Base-by-base conservation (phyloP, 1,284 basidiomycete species). In the Microbotryum intermedium region DNA sequence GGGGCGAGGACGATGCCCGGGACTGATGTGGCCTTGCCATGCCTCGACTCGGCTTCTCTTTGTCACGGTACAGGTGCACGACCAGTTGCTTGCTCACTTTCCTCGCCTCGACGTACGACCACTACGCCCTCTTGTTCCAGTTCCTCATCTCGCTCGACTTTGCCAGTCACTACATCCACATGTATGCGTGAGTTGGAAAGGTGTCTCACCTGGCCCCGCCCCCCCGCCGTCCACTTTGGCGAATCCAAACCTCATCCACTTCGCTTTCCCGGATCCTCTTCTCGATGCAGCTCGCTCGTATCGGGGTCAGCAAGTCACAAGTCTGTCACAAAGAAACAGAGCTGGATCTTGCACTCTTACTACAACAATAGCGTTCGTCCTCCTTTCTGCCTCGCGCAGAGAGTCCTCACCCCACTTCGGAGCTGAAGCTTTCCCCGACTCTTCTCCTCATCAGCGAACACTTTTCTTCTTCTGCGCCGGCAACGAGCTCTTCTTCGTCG, bases 121-220 rank as follows among this genome's bases (percentile, higher is more conserved):
- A 78, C 39, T 88, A 80, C 68, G 88, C 92, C 3, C 78, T 95
- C 55, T 72, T 86, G 54, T 97, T 98, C 80, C 92, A 97, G 76
- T 87, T 88, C 75, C 84, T 99, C 64, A 97, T 99, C 76, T 84
- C 93, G 0, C 84, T 99, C 65, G 95, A 99, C 77, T 99, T 99
- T 75, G 87, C 87, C 67, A 94, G 90, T 71, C 94, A 99, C 76
- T 99, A 97, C 78, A 97, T 99, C 83, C 95, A 98, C 79, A 99
- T 99, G 94, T 97, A 97, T 78, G 94, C 91, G 92, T 92, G 71
- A 62, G 82, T 75, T 25, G 18, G 20, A 48, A 8, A 45, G 5
- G 20, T 23, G n/a, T 45, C 6, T 43, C 18, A 29, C 21, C 20
- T 59, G 45, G 13, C 45, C 34, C 11, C 18, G n/a, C 20, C 45